phyloP scores from a whole-genome alignment of 2,329 filamentous ascomycete genomes.

The Trichoderma asperellum region DNA sequence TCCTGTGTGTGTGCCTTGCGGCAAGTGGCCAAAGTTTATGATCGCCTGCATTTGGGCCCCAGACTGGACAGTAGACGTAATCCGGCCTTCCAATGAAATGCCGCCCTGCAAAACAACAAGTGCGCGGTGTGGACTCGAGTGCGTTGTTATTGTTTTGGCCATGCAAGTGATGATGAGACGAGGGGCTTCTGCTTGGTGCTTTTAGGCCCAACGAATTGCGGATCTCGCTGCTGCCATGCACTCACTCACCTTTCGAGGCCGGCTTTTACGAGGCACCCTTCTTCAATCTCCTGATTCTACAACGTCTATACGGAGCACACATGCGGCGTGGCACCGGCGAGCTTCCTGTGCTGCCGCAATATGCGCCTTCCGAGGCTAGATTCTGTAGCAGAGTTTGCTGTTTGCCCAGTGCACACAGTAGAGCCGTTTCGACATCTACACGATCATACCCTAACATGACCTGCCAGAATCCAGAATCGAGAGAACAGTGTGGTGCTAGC shows the following conservation, averaged over 20 bases:
- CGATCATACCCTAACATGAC: neutral
- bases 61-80: conserved; percentile 27
- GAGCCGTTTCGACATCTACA: conserved; percentile 7
- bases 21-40: conserved; percentile 28
- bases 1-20: conserved; percentile 30
- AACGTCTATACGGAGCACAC: conserved; percentile 1
- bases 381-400: neutral
- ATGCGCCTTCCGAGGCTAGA: conserved; percentile 9
- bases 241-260: conserved; percentile 8
- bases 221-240: conserved; percentile 9
- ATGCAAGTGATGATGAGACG: conserved; percentile 27
- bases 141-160: conserved; percentile 28
- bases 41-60: conserved; percentile 29
- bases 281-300: conserved; percentile 9
- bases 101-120: conserved; percentile 20
- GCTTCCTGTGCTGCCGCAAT: conserved; percentile 8
- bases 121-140: conserved; percentile 25
- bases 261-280: conserved; percentile 11
- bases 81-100: conserved; percentile 20
- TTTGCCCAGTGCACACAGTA: conserved; percentile 5
- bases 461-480: neutral
- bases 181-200: conserved; percentile 13
- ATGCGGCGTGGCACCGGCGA: conserved; percentile 17
- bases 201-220: conserved; percentile 24
- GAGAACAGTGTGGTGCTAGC: conserved; percentile 18